These are phyloP conservation scores for Coemansia sp. DNA, from an alignment of 192 early-diverging fungal species.

Conservation along the genomic window DNA sequence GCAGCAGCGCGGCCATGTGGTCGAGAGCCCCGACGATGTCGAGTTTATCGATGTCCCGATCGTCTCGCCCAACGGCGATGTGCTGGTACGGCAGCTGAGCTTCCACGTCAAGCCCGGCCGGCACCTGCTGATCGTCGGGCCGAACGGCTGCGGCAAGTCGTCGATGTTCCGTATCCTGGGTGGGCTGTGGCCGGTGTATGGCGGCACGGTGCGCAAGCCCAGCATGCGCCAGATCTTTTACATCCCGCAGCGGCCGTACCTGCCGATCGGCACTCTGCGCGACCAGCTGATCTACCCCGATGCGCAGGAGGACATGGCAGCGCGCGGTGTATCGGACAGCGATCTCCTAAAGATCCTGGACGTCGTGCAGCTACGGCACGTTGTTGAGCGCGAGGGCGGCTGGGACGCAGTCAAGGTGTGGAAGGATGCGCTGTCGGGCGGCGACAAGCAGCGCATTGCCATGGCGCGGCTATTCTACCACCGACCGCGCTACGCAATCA, in stretches of 20 bases:
- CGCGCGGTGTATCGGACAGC: conserved; percentile 66
- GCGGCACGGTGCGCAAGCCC: conserved; percentile 70
- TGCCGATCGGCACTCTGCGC: conserved; percentile 88
- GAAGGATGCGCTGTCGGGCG: conserved; percentile 93
- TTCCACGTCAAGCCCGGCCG: conserved; percentile 89
- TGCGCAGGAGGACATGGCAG: conserved; percentile 73
- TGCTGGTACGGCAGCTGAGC: conserved; percentile 76
- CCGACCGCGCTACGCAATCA: conserved; percentile 87
- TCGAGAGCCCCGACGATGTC: conserved; percentile 70
- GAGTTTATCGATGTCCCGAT: conserved; percentile 91
- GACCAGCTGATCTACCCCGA: conserved; percentile 99
- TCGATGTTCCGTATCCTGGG: conserved; percentile 95
- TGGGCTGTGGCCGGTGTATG: conserved; percentile 95
- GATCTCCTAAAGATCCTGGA: conserved; percentile 75
- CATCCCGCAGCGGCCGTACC: conserved; percentile 97
- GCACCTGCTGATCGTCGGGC: conserved; percentile 90
- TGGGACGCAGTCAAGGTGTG: conserved; percentile 84
- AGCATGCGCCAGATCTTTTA: conserved; percentile 90
- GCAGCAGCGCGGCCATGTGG: conserved; percentile 60
- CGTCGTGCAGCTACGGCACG: conserved; percentile 74
- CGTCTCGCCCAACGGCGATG: conserved; percentile 92
- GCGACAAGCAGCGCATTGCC: conserved; percentile 93
- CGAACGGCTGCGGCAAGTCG: conserved; percentile 93
- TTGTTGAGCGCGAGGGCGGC: conserved; percentile 90
- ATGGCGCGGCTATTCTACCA: conserved; percentile 99